Conservation (phyloP, 2,329 filamentous ascomycete genomes). For the Colletotrichum phormii region DNA sequence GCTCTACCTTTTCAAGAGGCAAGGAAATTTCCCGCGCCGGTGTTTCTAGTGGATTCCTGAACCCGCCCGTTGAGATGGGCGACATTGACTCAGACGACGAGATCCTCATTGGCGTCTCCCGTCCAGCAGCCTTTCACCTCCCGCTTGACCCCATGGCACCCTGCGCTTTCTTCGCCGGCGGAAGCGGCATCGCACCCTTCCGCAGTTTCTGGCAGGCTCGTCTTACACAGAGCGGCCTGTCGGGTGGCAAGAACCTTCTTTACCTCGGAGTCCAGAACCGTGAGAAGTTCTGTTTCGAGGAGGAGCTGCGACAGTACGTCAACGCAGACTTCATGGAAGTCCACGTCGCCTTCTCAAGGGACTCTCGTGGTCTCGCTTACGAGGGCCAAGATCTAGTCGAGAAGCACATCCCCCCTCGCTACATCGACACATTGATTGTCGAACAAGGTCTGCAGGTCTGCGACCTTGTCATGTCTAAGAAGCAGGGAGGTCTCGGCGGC, state of each 20-base stretch:
- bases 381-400: conserved; percentile 61
- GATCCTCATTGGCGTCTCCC: conserved; percentile 62
- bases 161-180: conserved; percentile 65
- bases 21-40: conserved; percentile 52
- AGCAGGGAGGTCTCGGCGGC: conserved; percentile 58
- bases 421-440: conserved; percentile 63
- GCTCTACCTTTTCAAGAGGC: conserved; percentile 51
- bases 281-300: conserved; percentile 63
- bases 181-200: conserved; percentile 65
- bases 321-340: conserved; percentile 62
- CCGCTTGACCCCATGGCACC: conserved; percentile 62
- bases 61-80: conserved; percentile 52
- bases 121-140: conserved; percentile 63
- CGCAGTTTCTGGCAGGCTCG: conserved; percentile 65
- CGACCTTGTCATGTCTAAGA: conserved; percentile 68
- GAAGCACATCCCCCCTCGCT: conserved; percentile 60
- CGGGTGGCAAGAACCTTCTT: conserved; percentile 58
- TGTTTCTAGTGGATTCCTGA: conserved; percentile 65
- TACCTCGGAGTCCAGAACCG: conserved; percentile 65
- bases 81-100: conserved; percentile 59
- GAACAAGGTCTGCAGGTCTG: conserved; percentile 63
- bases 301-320: conserved; percentile 59
- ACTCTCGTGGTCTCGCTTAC: conserved; percentile 58
- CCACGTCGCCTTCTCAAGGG: conserved; percentile 64
- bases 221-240: conserved; percentile 43